A percentile compares a stretch with the other conserved stretches of the same genome.
These are phyloP conservation scores for Mycena alexandri DNA, from an alignment of 768 basidiomycete genomes.

Conservation along the genomic window DNA sequence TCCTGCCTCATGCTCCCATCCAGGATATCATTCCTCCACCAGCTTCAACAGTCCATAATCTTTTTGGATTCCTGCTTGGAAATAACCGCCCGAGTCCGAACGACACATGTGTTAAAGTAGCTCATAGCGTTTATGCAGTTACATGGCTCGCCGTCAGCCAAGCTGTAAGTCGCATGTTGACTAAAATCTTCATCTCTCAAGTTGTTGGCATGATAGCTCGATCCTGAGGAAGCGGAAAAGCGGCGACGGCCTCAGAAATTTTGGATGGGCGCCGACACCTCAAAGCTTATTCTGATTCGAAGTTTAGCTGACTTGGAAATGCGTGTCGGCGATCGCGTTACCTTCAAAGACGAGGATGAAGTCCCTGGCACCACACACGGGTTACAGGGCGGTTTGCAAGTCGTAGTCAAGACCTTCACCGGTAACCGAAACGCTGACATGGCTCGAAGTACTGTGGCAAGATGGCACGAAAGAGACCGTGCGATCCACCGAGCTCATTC, in stretches of 20 bases:
- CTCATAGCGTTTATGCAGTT: conserved; percentile 83
- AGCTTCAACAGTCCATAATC: conserved; percentile 55
- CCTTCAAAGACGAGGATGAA: conserved; percentile 62
- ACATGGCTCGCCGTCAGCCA: conserved; percentile 93
- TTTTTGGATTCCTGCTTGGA: conserved; percentile 62
- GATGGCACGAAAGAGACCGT: conserved; percentile 78
- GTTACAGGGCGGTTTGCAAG: conserved; percentile 57
- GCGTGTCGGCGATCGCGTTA: conserved; percentile 80
- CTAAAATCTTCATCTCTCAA: conserved; percentile 18
- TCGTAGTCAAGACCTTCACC: conserved; percentile 65
- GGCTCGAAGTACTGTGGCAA: conserved; percentile 87
- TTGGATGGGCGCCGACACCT: conserved; percentile 78
- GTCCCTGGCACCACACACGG: conserved; percentile 75
- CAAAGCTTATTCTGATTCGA: conserved; percentile 72
- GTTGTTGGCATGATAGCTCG: conserved; percentile 61
- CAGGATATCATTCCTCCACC: conserved; percentile 79
- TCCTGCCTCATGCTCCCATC: conserved; percentile 23
- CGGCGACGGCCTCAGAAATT: conserved; percentile 79
- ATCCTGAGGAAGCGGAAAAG: conserved; percentile 63
- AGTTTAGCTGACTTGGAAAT: conserved; percentile 72
- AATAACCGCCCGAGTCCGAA: conserved; percentile 55
- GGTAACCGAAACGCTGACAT: conserved; percentile 82
- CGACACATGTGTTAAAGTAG: conserved; percentile 79
- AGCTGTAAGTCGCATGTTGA: conserved; percentile 61
- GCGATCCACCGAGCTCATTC: conserved; percentile 75